Evolutionary conservation across 2,329 filamentous ascomycete genomes (phyloP).

Genomic region (Fusarium pininemorale): DNA sequence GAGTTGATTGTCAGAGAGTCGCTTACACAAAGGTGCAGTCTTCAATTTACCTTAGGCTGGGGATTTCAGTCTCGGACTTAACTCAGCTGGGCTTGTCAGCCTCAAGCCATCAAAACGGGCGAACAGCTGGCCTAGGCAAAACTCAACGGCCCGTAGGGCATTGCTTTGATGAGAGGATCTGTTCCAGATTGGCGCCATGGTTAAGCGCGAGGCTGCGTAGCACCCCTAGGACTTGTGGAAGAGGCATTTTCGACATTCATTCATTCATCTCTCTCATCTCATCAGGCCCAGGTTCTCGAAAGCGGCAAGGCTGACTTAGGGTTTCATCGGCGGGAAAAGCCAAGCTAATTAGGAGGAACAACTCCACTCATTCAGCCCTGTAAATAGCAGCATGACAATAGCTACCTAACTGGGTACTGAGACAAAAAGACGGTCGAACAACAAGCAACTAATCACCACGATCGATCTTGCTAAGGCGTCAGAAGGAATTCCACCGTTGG

Average conservation of each 20-base stretch:
- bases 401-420: background rate
- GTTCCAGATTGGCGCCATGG: slow-evolving; percentile 25
- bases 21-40: background rate
- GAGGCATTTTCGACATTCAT: slow-evolving; percentile 19
- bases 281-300: slow-evolving; percentile 3
- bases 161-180: background rate
- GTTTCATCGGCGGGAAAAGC: slow-evolving; percentile 5
- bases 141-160: slow-evolving; percentile 3
- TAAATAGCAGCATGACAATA: slow-evolving; percentile 7
- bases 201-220: slow-evolving; percentile 36
- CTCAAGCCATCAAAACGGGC: background rate
- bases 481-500: background rate
- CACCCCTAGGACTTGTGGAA: background rate
- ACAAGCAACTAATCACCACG: background rate
- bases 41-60: background rate
- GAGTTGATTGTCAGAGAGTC: background rate
- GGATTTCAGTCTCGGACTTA: background rate
- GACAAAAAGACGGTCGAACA: background rate
- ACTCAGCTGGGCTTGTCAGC: slow-evolving; percentile 9
- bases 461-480: background rate
- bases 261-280: background rate
- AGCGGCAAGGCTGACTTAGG: slow-evolving; percentile 39
- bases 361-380: slow-evolving; percentile 37
- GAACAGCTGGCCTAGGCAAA: background rate
- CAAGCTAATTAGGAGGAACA: background rate